These are phyloP conservation scores for Simmondsia chinensis DNA, from an alignment of 148 eudicot genomes.

Conservation along the genomic window DNA sequence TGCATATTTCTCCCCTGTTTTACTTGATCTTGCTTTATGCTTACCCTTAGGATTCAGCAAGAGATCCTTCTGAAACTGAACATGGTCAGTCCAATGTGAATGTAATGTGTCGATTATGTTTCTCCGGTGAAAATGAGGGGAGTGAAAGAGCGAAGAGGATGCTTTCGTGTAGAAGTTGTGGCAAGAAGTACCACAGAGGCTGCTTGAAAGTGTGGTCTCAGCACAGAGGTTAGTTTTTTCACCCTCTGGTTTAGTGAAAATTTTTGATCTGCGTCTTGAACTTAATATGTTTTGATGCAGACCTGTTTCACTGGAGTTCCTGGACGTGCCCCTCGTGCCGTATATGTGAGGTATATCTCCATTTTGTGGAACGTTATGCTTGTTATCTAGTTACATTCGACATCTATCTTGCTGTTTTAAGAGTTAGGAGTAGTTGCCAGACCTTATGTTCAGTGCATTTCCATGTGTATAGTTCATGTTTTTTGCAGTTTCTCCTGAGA, in stretches of 20 bases:
- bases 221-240: conserved; percentile 53
- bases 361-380: background rate
- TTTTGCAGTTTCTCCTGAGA: too few relatives aligned
- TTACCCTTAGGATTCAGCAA: conserved; percentile 34
- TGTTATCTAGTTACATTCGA: background rate
- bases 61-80: conserved; percentile 61
- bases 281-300: conserved; percentile 20
- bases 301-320: conserved; percentile 97
- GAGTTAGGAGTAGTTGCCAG: too few relatives aligned
- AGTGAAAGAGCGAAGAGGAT: conserved; percentile 86
- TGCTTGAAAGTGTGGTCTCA: conserved; percentile 90
- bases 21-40: background rate
- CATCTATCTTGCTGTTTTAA: too few relatives aligned
- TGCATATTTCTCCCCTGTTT: background rate
- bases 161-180: conserved; percentile 78
- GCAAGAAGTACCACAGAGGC: conserved; percentile 86
- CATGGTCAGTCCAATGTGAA: conserved; percentile 42
- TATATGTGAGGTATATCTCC: conserved; percentile 75
- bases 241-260: background rate
- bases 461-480: too few relatives aligned
- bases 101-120: conserved; percentile 92
- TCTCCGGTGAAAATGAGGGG: conserved; percentile 78
- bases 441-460: too few relatives aligned
- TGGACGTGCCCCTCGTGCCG: conserved; percentile 98
- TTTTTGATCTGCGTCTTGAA: conserved; percentile 1